Base-by-base conservation (phyloP, 306 rosid genomes). In the Cucurbita maxima region DNA sequence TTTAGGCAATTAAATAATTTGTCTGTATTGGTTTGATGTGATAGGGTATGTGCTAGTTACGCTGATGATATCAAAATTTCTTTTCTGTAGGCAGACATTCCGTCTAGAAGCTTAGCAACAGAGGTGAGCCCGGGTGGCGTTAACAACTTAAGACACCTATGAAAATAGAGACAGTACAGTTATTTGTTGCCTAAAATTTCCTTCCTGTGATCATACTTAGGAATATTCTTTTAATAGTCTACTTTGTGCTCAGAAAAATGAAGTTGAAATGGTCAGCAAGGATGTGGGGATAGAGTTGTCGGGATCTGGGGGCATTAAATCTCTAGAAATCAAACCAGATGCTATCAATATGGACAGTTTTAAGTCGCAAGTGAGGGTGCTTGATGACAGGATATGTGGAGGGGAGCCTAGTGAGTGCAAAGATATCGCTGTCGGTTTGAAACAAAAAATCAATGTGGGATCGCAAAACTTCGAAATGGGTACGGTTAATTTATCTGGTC, bases 361-460 rank as follows among this genome's bases (percentile, higher is more conserved):
- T 74, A 81, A 84, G 57, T 74, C 76, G 66, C 81, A 79, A 58
- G 79, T 53, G 58, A 75, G 79, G 60, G 73, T 82, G 70, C 76
- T 59, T 60, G 78, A 82, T 74, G 78, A 63, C 75, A 80, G 75
- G 80, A 84, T 16, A 73, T 76, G 70, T 81, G 84, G 62, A 77
- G 88, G 78, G 56, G 87, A 76, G 76, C 84, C 76, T 68, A 81
- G 86, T 79, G 87, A 79, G 77, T 81, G 83, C 84, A 82, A 90
- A 79, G 77, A 82, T 82, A 70, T 45, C 71, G 70, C 60, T 52
- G 58, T 77, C 78, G 85, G 77, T 52, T 81, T 79, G 10, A 74
- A 74, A 54, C 76, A 76, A 50, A 81, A 69, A 45, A 57, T 53
- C 45, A 63, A 81, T 68, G 76, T 81, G 63, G 58, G 69, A 73